Percentiles rank a stretch among this genome's conserved stretches.
Evolutionary conservation across 2,329 filamentous ascomycete genomes (phyloP).

Genomic region (Rhinocladiella mackenziei): DNA sequence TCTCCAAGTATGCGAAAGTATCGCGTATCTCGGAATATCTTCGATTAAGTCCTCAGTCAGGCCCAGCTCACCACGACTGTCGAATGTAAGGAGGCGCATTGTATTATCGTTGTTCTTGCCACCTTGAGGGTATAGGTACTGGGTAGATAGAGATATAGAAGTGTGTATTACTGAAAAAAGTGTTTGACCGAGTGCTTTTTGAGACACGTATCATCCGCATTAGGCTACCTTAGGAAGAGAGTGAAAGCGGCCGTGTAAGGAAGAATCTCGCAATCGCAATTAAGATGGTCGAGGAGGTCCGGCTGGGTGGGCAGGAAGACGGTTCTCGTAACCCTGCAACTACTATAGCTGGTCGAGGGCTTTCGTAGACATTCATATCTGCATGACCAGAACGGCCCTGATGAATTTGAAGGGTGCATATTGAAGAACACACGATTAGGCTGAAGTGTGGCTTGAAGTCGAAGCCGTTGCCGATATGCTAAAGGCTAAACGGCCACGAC

Average conservation of each 20-base stretch:
- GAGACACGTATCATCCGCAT: neutral
- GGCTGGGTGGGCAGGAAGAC: no score
- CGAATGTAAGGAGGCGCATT: slow-evolving; percentile 10
- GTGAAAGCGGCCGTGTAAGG: neutral
- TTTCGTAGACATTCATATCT: neutral
- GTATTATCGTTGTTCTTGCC: neutral
- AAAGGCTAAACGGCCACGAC: no score
- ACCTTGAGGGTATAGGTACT: neutral
- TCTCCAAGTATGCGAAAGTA: slow-evolving; percentile 31
- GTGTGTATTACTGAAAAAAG: neutral
- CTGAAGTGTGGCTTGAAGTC: neutral
- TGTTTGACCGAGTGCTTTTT: no score
- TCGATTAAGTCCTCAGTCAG: slow-evolving; percentile 9
- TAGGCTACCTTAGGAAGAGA: neutral
- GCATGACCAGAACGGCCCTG: neutral
- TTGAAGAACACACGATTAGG: slow-evolving; percentile 1
- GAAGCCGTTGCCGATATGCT: no score
- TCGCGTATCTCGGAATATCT: slow-evolving; percentile 27
- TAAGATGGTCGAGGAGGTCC: no score
- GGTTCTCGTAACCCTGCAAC: no score
- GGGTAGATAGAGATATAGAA: neutral
- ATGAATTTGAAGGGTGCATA: neutral
- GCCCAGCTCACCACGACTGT: slow-evolving; percentile 4
- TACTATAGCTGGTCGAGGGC: neutral
- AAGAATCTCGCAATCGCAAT: no score